A percentile compares a stretch with the other conserved stretches of the same genome.
Evolutionary conservation across 2,329 filamentous ascomycete species (phyloP).

Genomic region (Coniochaeta sp.): DNA sequence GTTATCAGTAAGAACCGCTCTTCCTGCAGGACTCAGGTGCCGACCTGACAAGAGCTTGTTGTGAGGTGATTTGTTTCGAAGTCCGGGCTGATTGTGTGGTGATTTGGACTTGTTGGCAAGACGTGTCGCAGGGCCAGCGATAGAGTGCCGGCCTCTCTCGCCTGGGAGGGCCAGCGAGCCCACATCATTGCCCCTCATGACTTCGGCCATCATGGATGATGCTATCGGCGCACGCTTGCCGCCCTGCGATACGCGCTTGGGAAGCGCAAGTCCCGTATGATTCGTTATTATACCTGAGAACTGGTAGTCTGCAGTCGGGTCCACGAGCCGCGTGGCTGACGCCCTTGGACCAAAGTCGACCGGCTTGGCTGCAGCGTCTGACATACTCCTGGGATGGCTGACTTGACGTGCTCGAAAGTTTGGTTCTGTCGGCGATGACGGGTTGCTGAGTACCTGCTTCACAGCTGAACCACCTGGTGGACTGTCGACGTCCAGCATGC

Average conservation of each 20-base stretch:
- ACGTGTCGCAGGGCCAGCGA: constrained; percentile 20
- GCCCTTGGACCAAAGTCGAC: constrained; percentile 35
- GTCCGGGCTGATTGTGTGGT: constrained; percentile 40
- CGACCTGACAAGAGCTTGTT: constrained; percentile 20
- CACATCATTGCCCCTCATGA: constrained; percentile 44
- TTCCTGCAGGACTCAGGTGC: constrained; percentile 29
- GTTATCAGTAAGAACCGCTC: constrained; percentile 48
- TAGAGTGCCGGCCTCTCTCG: constrained; percentile 32
- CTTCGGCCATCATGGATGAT: constrained; percentile 35
- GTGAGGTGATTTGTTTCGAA: constrained; percentile 40
- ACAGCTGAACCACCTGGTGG: constrained; percentile 17
- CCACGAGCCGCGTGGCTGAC: constrained; percentile 17
- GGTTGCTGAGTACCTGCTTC: constrained; percentile 31
- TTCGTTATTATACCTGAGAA: constrained; percentile 52
- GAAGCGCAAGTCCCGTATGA: constrained; percentile 37
- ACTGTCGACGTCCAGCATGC: constrained; percentile 43
- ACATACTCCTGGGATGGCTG: constrained; percentile 44
- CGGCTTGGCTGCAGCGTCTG: constrained; percentile 42
- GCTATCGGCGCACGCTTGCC: constrained; percentile 19
- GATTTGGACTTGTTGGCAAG: constrained; percentile 43
- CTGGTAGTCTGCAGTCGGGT: constrained; percentile 49
- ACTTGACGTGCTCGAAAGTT: constrained; percentile 22
- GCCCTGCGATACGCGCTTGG: constrained; percentile 44
- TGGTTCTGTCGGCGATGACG: constrained; percentile 36
- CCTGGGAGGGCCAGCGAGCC: constrained; percentile 40